These are phyloP conservation scores for Colletotrichum lini DNA, from an alignment of 2,329 filamentous ascomycete species.

Conservation along the genomic window DNA sequence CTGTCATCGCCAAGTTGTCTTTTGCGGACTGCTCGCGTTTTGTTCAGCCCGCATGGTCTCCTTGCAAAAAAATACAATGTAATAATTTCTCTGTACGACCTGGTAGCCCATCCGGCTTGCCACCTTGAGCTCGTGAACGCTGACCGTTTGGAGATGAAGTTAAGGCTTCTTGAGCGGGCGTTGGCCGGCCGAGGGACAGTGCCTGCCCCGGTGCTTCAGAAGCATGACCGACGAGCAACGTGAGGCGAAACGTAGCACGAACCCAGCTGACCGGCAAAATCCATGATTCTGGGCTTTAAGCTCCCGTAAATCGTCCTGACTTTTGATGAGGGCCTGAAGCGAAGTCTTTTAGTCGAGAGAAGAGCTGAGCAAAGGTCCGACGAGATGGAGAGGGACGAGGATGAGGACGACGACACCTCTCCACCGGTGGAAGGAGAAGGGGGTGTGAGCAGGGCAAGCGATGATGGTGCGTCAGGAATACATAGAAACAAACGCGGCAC, in stretches of 20 bases:
- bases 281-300: neutral
- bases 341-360: neutral
- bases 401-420: neutral
- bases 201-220: too few relatives aligned
- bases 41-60: neutral
- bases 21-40: neutral
- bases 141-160: neutral
- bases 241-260: neutral
- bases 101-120: neutral
- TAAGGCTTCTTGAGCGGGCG: neutral
- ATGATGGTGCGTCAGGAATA: constrained; percentile 1
- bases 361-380: neutral
- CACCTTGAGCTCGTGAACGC: neutral
- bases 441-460: neutral
- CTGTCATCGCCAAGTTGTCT: constrained; percentile 12
- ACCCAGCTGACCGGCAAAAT: neutral
- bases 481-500: constrained; percentile 1
- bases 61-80: neutral
- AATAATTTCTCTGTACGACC: neutral
- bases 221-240: neutral
- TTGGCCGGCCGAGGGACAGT: neutral
- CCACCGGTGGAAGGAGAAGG: neutral
- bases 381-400: too few relatives aligned
- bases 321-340: neutral
- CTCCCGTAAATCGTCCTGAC: neutral